Evolutionary conservation across 805 yeast genomes (phyloP), one percentile per base, ranked within the genome.

Genomic region (Pichia californica): DNA sequence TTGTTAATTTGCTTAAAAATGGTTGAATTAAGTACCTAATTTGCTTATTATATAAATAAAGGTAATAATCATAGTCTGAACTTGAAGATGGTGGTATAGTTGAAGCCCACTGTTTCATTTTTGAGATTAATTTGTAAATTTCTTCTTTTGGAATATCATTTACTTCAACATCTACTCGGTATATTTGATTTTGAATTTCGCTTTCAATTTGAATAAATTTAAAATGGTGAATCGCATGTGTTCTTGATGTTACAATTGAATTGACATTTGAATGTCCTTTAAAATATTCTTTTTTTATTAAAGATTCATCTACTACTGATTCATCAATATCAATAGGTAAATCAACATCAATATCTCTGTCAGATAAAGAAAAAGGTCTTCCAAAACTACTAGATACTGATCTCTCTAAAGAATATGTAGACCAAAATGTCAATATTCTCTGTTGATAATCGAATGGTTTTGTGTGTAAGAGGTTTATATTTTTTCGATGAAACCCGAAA

Each of bases 321-420:
- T 52, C 53, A 35, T 48, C 43, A 14, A 53, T 40, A 37, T 52
- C 47, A 4, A 50, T 32, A 7, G 77, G 76, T 7, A 58, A 43
- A 0, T 70, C 71, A 1, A 67, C 63, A 38, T 71, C 73, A 35
- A 76, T 70, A 50, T 75, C 79, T 31, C 66, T 67, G 47, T 76
- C 81, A 36, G 68, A 67, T 16, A 77, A 56, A 0, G 73, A 68
- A 20, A 71, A 62, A 3, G 74, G 71, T 34, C 79, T 61, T 1
- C 80, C 79, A 18, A 76, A 53, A 14, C 75, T 64, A 2, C 70
- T 57, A 4, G 77, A 68, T 15, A 76, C 66, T 9, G 73, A 57
- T 32, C 79, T 52, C 46, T 74, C 79, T 54, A 70, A 66, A 45
- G 66, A 65, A 49, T 71, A 73, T 5, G 70, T 67, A 41, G 72